phyloP scores from a whole-genome alignment of 169 alveolate species.

The Plasmodium chabaudi region DNA sequence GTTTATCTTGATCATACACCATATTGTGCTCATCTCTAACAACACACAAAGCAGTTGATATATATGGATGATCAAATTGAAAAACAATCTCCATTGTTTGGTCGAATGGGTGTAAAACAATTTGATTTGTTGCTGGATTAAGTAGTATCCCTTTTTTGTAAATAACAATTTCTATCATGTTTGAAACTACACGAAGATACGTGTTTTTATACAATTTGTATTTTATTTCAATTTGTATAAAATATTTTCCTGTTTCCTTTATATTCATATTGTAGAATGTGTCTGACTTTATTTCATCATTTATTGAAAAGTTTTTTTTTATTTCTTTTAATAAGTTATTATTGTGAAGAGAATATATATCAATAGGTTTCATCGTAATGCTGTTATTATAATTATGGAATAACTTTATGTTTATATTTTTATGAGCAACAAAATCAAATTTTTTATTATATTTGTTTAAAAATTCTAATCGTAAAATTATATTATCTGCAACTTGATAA shows the following conservation, averaged over 20 bases:
- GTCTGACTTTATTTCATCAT: constrained; percentile 16
- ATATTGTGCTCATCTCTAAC: constrained; percentile 1
- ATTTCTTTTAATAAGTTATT: not conserved
- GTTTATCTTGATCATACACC: too few relatives aligned
- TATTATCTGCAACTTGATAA: constrained; percentile 1
- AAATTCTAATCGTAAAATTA: constrained; percentile 29
- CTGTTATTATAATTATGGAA: constrained; percentile 17
- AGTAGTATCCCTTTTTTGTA: constrained; percentile 28
- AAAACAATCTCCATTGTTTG: constrained; percentile 24
- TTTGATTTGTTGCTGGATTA: not conserved
- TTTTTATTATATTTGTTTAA: constrained; percentile 25
- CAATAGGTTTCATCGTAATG: constrained; percentile 12
- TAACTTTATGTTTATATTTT: constrained; percentile 23
- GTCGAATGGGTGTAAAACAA: constrained; percentile 21
- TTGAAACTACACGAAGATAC: constrained; percentile 26
- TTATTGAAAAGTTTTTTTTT: not conserved
- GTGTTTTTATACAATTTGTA: constrained; percentile 16
- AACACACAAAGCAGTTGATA: constrained; percentile 43
- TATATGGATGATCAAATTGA: constrained; percentile 42
- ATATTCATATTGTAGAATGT: constrained; percentile 27
- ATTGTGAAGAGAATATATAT: not conserved
- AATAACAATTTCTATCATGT: constrained; percentile 14
- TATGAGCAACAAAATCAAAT: constrained; percentile 14
- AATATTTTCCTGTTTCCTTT: constrained; percentile 22
- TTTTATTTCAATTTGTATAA: constrained; percentile 62